Evolutionary conservation across 768 basidiomycete genomes (phyloP).

Genomic region (Boletus barrowsii): DNA sequence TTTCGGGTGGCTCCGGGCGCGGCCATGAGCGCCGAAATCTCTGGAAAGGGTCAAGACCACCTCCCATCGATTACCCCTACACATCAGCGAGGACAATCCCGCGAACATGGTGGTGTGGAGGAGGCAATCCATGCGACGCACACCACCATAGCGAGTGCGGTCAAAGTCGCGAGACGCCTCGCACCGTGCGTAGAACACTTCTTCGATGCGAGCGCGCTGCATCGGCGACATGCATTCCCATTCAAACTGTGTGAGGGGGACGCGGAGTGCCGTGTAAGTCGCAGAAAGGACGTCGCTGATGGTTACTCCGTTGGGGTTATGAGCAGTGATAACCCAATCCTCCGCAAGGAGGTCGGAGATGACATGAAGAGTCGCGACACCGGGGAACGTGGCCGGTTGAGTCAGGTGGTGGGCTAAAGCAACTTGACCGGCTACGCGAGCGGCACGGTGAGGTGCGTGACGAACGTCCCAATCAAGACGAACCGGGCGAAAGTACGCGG

Average conservation of each 20-base stretch:
- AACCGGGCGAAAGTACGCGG: conserved; percentile 7
- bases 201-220: conserved; percentile 42
- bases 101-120: conserved; percentile 48
- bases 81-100: conserved; percentile 44
- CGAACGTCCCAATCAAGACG: conserved; percentile 51
- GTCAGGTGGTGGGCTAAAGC: conserved; percentile 29
- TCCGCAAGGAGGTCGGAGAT: conserved; percentile 46
- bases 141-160: conserved; percentile 37
- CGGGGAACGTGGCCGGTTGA: conserved; percentile 44
- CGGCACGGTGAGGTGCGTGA: conserved; percentile 33
- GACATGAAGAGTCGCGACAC: conserved; percentile 37
- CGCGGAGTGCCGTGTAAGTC: conserved; percentile 40
- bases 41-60: conserved; percentile 45
- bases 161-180: conserved; percentile 35
- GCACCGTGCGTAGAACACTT: conserved; percentile 47
- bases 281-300: conserved; percentile 48
- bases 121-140: conserved; percentile 49
- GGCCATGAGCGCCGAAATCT: conserved; percentile 18
- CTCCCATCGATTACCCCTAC: conserved; percentile 37
- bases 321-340: conserved; percentile 40
- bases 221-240: conserved; percentile 42
- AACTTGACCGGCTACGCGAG: conserved; percentile 8
- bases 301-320: conserved; percentile 47
- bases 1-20: neutral
- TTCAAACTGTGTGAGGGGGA: conserved; percentile 38